phyloP scores from a whole-genome alignment of 495 filamentous ascomycete genomes.

The Lentithecium fluviatile region DNA sequence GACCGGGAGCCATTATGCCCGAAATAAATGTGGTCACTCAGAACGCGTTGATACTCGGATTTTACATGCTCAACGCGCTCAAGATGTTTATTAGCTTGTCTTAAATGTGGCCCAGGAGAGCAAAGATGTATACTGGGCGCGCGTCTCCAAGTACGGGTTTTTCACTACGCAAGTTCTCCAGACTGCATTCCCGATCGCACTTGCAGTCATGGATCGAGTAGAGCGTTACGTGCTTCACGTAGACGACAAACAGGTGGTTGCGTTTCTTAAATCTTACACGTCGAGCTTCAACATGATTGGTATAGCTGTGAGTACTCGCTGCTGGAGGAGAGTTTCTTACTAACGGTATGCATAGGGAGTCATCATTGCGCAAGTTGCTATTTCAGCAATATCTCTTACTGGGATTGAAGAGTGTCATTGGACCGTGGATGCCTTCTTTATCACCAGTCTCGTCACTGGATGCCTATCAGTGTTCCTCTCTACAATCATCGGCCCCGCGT shows the following conservation, averaged over 20 bases:
- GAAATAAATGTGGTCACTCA: too few relatives aligned
- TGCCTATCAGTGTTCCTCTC: conserved; percentile 28
- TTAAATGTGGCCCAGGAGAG: too few relatives aligned
- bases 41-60: too few relatives aligned
- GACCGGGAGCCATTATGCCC: too few relatives aligned
- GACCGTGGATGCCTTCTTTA: conserved; percentile 24
- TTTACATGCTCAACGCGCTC: too few relatives aligned
- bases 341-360: conserved; percentile 15
- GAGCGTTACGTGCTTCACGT: conserved; percentile 8
- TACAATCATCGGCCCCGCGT: background rate
- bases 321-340: background rate
- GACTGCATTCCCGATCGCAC: background rate
- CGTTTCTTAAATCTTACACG: conserved; percentile 19
- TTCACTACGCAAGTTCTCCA: background rate
- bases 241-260: conserved; percentile 9
- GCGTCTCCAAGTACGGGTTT: background rate
- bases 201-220: conserved; percentile 2
- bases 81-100: too few relatives aligned
- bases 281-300: conserved; percentile 29
- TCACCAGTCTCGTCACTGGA: conserved; percentile 23
- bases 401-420: conserved; percentile 16
- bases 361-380: conserved; percentile 29
- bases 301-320: conserved; percentile 18
- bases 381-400: conserved; percentile 22
- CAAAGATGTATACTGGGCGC: too few relatives aligned